Evolutionary conservation across 345 rosid species (phyloP), one percentile per base, ranked within the genome.

Genomic region (Erucastrum elatum): DNA sequence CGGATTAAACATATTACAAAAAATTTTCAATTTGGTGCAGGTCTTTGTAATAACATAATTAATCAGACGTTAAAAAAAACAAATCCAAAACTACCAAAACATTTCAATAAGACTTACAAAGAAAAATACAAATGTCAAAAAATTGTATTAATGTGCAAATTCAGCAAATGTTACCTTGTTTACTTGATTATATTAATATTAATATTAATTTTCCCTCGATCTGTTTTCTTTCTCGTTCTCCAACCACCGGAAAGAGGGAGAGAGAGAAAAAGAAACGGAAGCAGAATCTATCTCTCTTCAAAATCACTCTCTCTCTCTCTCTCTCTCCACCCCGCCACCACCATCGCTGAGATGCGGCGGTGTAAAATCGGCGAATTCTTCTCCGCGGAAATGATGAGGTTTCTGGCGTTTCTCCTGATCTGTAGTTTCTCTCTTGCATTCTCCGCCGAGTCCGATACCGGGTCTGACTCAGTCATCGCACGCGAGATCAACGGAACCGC

Each of bases 401-500:
- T 66, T 60, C 59, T 72, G 37, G 46, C 83, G 72, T 64, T 75
- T 69, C 74, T 84, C 66, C 75, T 88, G 82, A 61, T 85, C 69
- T 85, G 81, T 80, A 68, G 62, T 74, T 71, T 84, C 81, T 69
- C 78, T 72, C 64, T 85, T 72, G 78, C 78, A 35, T 72, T 77
- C 64, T 78, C 84, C 76, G 82, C 72, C 66, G 83, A 80, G 26
- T 77, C 83, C 21, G 86, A 70, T 44, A 66, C 72, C 35, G 67
- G 27, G 33, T 39, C 81, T 79, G 84, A 74, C 46, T 75, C 86
- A 37, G 76, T 49, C 25, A 33, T 61, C 0, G 65, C 51, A 8
- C 75, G 61, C 5, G 90, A 85, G 68, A 76, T 79, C 84, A 84
- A 85, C 74, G 85, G 80, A 56, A 86, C 85, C 63, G 12, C 4